Percentiles rank a stretch among this genome's conserved stretches.
Evolutionary conservation across 192 early-diverging fungal genomes (phyloP).

Genomic region (Umbelopsis sp.): DNA sequence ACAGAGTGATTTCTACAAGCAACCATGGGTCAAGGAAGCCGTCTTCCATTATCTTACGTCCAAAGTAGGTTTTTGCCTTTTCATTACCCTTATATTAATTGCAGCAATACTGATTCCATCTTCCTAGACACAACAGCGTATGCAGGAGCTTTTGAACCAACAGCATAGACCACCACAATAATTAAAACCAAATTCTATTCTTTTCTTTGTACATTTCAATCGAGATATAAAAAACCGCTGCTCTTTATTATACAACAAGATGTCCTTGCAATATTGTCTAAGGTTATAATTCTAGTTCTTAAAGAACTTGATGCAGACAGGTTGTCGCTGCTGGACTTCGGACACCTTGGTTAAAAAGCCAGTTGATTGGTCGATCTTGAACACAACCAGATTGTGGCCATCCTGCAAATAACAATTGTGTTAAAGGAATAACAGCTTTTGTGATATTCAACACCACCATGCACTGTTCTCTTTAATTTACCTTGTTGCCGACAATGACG

Average conservation of each 20-base stretch:
- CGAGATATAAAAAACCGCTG: constrained; percentile 5
- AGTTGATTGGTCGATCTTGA: constrained; percentile 30
- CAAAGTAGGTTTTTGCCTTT: constrained; percentile 43
- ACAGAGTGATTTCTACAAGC: constrained; percentile 71
- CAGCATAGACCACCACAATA: constrained; percentile 26
- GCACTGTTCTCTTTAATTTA: not conserved
- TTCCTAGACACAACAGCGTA: constrained; percentile 37
- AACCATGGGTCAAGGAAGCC: constrained; percentile 84
- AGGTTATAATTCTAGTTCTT: not conserved
- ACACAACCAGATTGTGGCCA: constrained; percentile 34
- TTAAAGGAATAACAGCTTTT: not conserved
- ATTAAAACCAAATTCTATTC: not conserved
- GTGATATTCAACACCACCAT: not conserved
- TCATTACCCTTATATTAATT: not conserved
- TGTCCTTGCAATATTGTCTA: not conserved
- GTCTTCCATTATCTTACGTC: constrained; percentile 88
- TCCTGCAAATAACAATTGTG: constrained; percentile 11
- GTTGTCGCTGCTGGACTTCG: constrained; percentile 18
- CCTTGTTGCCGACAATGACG: constrained; percentile 39
- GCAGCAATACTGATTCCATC: not conserved
- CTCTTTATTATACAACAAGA: constrained; percentile 19
- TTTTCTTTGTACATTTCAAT: constrained; percentile 21
- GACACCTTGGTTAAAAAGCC: constrained; percentile 24
- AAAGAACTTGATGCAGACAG: constrained; percentile 40
- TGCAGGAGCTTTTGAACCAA: constrained; percentile 37